Percentiles rank a stretch among this genome's conserved stretches.
Conservation (phyloP, 2,329 filamentous ascomycete species). For the Lachnum nothofagi region DNA sequence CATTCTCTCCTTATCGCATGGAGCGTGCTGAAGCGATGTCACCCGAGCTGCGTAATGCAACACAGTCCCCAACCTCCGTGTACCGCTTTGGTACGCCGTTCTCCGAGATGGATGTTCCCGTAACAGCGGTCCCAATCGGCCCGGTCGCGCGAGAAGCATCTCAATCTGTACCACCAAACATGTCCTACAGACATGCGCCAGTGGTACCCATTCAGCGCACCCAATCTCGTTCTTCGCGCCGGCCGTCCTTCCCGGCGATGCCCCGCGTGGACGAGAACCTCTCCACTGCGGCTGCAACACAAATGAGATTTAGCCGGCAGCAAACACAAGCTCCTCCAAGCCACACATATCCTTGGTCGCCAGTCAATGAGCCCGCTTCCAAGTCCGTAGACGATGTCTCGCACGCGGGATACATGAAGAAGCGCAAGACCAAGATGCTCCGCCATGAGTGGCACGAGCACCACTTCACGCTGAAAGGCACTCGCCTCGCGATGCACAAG, state of each 20-base stretch:
- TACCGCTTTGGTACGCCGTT: conserved; percentile 82
- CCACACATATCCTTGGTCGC: conserved; percentile 25
- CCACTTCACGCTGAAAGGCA: conserved; percentile 80
- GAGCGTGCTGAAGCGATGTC: conserved; percentile 47
- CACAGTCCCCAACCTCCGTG: conserved; percentile 50
- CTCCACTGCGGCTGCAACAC: conserved; percentile 29
- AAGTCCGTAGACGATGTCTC: conserved; percentile 47
- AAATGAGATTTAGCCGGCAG: conserved; percentile 11
- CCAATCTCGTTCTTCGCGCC: conserved; percentile 48
- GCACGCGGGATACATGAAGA: conserved; percentile 87
- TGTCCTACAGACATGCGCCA: conserved; percentile 63
- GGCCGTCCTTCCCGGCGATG: conserved; percentile 64
- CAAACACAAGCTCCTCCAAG: conserved; percentile 20
- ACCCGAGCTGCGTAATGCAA: conserved; percentile 48
- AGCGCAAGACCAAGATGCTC: conserved; percentile 82
- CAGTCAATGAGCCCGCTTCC: conserved; percentile 20
- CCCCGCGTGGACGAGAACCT: conserved; percentile 65
- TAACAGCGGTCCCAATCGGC: conserved; percentile 66
- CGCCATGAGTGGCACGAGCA: conserved; percentile 92
- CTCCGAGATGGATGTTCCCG: conserved; percentile 83
- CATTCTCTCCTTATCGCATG: conserved; percentile 49
- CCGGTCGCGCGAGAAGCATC: conserved; percentile 74
- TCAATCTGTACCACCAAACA: conserved; percentile 89
- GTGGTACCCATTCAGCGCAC: conserved; percentile 23
- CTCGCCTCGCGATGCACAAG: conserved; percentile 70